A percentile compares a stretch with the other conserved stretches of the same genome.
phyloP scores from a whole-genome alignment of 2,329 filamentous ascomycete genomes.

The Pleomassaria siparia region DNA sequence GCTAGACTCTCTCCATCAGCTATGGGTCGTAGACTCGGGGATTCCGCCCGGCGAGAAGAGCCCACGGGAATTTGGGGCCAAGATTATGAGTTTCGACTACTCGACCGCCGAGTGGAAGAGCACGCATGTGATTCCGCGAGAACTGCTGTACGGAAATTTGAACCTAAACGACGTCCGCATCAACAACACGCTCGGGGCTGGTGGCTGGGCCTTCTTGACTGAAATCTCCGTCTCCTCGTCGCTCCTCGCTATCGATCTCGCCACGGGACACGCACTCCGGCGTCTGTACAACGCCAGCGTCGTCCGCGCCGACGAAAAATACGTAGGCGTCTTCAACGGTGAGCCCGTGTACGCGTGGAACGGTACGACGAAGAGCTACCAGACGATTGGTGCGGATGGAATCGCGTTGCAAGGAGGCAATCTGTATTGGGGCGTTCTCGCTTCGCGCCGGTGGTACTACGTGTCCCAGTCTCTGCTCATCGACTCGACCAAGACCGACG shows the following conservation, averaged over 20 bases:
- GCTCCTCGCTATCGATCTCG: conserved; percentile 44
- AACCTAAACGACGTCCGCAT: conserved; percentile 49
- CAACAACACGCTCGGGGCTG: conserved; percentile 46
- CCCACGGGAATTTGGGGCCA: conserved; percentile 41
- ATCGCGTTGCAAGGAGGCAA: conserved; percentile 46
- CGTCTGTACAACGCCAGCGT: conserved; percentile 42
- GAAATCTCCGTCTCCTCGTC: conserved; percentile 44
- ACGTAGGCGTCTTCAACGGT: conserved; percentile 44
- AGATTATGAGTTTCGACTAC: conserved; percentile 48
- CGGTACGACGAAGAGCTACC: conserved; percentile 33
- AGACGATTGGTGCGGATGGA: conserved; percentile 38
- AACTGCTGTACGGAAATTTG: conserved; percentile 36
- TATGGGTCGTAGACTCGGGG: conserved; percentile 48
- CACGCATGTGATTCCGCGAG: conserved; percentile 43
- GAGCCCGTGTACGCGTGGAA: conserved; percentile 41
- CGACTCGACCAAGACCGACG: conserved; percentile 35
- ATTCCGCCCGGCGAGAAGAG: conserved; percentile 36
- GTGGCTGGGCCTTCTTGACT: conserved; percentile 47
- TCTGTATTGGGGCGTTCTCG: conserved; percentile 48
- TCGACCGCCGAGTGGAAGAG: conserved; percentile 28
- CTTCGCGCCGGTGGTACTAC: conserved; percentile 46
- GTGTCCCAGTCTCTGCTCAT: conserved; percentile 40
- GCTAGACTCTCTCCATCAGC: conserved; percentile 40
- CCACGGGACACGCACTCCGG: conserved; percentile 37
- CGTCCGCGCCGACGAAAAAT: conserved; percentile 42